Percentiles rank a stretch among this genome's conserved stretches.
Evolutionary conservation across 2,329 filamentous ascomycete genomes (phyloP).

Genomic region (Xylariaceae sp.): DNA sequence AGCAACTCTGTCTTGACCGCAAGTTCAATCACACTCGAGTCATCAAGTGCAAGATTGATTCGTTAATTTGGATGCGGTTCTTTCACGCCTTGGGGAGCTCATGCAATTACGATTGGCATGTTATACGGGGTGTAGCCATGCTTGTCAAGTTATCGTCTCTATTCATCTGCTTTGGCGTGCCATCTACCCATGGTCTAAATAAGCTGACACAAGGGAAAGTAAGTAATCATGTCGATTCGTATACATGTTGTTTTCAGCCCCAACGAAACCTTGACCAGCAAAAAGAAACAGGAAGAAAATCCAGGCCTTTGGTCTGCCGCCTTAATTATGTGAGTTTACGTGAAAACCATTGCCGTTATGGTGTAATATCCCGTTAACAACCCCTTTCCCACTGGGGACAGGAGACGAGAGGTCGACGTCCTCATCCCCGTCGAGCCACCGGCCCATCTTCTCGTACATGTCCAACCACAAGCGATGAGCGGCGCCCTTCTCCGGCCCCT

Average conservation of each 20-base stretch:
- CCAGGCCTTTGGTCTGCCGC: neutral
- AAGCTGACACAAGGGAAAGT: too few species aligned
- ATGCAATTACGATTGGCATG: too few species aligned
- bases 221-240: neutral
- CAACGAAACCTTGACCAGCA: neutral
- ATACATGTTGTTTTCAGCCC: neutral
- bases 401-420: constrained; percentile 39
- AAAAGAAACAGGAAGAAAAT: neutral
- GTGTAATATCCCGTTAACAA: neutral
- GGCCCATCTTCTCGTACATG: constrained; percentile 50
- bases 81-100: too few species aligned
- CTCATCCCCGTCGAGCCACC: constrained; percentile 38
- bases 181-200: too few species aligned
- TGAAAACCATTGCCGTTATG: neutral
- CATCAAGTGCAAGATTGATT: too few species aligned
- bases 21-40: too few species aligned
- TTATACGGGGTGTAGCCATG: too few species aligned
- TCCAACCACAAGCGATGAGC: constrained; percentile 43
- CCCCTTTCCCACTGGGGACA: constrained; percentile 14
- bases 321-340: neutral
- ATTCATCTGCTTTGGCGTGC: too few species aligned
- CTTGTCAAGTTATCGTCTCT: too few species aligned
- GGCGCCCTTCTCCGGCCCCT: constrained; percentile 35
- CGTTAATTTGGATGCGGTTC: too few species aligned
- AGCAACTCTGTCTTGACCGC: too few species aligned